Percentiles rank a stretch among this genome's conserved stretches.
Conservation (phyloP, 2,329 filamentous ascomycete genomes). For the Tolypocladium inflatum region DNA sequence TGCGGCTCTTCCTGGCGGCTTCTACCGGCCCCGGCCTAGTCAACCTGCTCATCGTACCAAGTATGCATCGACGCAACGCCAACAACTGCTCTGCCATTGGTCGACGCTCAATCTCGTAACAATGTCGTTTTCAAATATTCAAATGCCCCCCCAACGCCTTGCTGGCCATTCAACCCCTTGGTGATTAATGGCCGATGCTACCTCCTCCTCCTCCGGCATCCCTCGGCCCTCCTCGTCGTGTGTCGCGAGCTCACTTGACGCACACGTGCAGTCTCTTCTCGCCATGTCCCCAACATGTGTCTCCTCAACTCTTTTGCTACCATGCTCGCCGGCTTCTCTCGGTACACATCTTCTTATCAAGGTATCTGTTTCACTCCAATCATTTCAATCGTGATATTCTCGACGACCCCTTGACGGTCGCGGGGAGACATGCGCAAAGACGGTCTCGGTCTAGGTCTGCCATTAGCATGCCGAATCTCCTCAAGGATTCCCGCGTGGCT, state of each 20-base stretch:
- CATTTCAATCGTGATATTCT: conserved; percentile 20
- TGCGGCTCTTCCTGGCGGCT: neutral
- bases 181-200: neutral
- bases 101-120: neutral
- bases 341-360: neutral
- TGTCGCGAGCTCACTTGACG: neutral
- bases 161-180: neutral
- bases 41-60: neutral
- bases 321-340: neutral
- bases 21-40: neutral
- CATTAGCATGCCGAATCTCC: neutral
- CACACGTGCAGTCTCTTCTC: neutral
- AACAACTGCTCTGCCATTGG: neutral
- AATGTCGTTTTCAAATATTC: neutral
- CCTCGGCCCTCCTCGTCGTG: neutral
- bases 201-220: neutral
- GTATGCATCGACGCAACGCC: neutral
- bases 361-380: neutral
- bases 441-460: conserved; percentile 40
- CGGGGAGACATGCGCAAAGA: conserved; percentile 42
- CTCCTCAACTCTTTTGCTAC: neutral
- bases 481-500: neutral
- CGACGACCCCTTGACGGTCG: conserved; percentile 40
- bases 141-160: conserved; percentile 1
- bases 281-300: neutral